Percentiles rank a stretch among this genome's conserved stretches.
Conservation (phyloP, 805 yeast genomes). For the Saturnispora quitensis region DNA sequence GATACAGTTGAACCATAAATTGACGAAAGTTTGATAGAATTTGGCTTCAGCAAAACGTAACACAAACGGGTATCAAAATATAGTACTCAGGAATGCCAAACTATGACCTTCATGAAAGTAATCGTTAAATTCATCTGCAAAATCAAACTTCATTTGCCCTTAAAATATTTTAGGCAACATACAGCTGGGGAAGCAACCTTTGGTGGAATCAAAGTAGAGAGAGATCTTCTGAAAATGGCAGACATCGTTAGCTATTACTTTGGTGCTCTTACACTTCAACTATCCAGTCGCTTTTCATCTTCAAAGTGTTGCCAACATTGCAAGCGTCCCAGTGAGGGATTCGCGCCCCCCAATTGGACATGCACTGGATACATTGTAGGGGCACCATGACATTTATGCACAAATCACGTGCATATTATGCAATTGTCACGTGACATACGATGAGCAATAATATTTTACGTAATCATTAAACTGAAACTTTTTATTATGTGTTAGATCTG, state of each 20-base stretch:
- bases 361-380: not conserved
- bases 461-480: not conserved
- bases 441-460: not conserved
- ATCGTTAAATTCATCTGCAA: too few relatives aligned
- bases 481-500: not conserved
- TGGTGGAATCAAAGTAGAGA: conserved; percentile 96
- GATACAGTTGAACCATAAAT: too few relatives aligned
- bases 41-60: too few relatives aligned
- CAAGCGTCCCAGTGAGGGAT: not conserved
- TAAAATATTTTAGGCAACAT: conserved; percentile 28
- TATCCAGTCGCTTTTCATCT: not conserved
- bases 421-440: not conserved
- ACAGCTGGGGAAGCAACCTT: conserved; percentile 94
- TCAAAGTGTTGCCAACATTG: not conserved
- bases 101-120: too few relatives aligned
- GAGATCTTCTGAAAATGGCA: conserved; percentile 80
- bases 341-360: conserved; percentile 8
- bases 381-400: not conserved
- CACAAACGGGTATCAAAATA: too few relatives aligned
- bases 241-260: conserved; percentile 42
- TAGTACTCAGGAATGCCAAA: too few relatives aligned
- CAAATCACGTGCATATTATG: not conserved
- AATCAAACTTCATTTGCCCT: too few relatives aligned
- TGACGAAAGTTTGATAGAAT: too few relatives aligned
- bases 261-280: not conserved